These are phyloP conservation scores for Nigrospora osmanthi DNA, from an alignment of 2,329 filamentous ascomycete species.

Conservation along the genomic window DNA sequence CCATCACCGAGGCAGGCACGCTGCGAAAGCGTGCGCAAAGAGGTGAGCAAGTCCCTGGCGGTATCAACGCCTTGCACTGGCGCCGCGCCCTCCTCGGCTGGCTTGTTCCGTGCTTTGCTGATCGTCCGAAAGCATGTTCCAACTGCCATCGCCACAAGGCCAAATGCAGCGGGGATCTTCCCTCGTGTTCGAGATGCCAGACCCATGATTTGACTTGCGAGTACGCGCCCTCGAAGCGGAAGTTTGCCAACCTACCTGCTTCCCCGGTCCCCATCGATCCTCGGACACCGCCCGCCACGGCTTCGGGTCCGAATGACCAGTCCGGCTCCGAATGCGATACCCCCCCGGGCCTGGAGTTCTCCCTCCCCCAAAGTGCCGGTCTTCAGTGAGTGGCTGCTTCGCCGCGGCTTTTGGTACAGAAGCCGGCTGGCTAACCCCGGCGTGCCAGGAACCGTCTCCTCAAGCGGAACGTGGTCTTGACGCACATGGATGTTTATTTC, in stretches of 20 bases:
- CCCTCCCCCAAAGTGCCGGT: constrained; percentile 1
- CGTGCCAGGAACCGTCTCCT: constrained; percentile 20
- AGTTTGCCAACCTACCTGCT: constrained; percentile 23
- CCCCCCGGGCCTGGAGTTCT: background rate
- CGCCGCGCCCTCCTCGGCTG: background rate
- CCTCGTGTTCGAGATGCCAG: constrained; percentile 29
- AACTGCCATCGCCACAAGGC: constrained; percentile 34
- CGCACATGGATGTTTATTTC: constrained; percentile 30
- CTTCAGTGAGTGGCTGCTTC: constrained; percentile 13
- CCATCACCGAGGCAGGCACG: constrained; percentile 33
- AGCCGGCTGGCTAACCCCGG: background rate
- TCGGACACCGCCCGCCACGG: constrained; percentile 1
- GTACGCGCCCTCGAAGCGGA: constrained; percentile 29
- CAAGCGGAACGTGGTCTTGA: constrained; percentile 24
- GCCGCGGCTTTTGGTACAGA: background rate
- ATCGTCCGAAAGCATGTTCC: constrained; percentile 19
- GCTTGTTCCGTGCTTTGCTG: background rate
- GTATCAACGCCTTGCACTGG: no score
- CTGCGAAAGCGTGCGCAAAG: constrained; percentile 31
- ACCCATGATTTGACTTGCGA: constrained; percentile 25
- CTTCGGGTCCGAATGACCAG: background rate
- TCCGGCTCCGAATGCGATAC: background rate
- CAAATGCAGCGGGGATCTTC: constrained; percentile 32
- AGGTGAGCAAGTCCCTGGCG: constrained; percentile 6
- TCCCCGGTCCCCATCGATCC: background rate